These are phyloP conservation scores for Seminavis robusta DNA, from an alignment of 108 stramenopile species.

Conservation along the genomic window DNA sequence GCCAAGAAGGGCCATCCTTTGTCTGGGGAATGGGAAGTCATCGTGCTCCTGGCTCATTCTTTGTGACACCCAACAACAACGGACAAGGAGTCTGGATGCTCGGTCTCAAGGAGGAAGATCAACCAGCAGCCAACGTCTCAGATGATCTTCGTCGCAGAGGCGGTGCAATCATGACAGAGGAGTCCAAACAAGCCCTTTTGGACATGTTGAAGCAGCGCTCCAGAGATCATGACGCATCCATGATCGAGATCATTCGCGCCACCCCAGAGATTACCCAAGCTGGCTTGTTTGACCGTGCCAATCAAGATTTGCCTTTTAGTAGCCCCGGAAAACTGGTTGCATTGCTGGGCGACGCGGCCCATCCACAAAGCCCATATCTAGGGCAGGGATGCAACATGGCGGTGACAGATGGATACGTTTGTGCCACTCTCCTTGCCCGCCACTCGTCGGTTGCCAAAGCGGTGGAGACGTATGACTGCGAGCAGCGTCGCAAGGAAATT, in stretches of 20 bases:
- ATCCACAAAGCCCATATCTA: conserved; percentile 22
- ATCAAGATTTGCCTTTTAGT: conserved; percentile 11
- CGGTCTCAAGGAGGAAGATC: too few relatives aligned
- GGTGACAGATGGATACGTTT: conserved; percentile 22
- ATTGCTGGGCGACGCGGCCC: conserved; percentile 23
- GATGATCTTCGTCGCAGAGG: conserved; percentile 25
- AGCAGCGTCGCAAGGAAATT: too few relatives aligned
- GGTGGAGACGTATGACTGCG: too few relatives aligned
- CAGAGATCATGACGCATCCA: not conserved
- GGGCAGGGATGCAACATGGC: conserved; percentile 31
- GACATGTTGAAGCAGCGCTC: conserved; percentile 4
- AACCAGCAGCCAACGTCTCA: not conserved
- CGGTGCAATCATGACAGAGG: conserved; percentile 7
- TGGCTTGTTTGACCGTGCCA: conserved; percentile 21
- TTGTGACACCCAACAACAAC: too few relatives aligned
- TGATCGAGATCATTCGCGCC: conserved; percentile 1
- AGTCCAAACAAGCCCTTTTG: conserved; percentile 10
- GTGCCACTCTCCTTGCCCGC: conserved; percentile 10
- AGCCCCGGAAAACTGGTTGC: conserved; percentile 12
- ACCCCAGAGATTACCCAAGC: conserved; percentile 31
- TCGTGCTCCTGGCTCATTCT: not conserved
- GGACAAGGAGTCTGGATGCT: too few relatives aligned
- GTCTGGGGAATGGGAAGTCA: conserved; percentile 1
- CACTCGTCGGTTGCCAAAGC: too few relatives aligned
- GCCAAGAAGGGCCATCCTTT: too few relatives aligned